These are phyloP conservation scores for Saccharata proteae DNA, from an alignment of 2,329 filamentous ascomycete genomes.

Conservation along the genomic window DNA sequence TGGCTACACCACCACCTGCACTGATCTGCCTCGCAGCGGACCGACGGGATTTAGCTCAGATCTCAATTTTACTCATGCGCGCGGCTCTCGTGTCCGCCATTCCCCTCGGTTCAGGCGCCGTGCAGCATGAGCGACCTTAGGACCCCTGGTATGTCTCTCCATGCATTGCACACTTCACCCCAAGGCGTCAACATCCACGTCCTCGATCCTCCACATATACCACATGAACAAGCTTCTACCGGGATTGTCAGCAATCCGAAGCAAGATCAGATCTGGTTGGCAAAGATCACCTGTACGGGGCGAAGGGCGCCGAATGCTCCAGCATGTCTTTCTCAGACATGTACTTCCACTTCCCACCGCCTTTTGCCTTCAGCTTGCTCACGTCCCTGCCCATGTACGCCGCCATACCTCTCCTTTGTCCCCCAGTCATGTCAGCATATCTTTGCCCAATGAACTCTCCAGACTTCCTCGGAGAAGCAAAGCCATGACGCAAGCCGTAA, in stretches of 20 bases:
- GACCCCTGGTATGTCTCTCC: too few species aligned
- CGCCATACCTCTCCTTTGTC: conserved; percentile 65
- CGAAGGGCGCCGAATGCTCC: conserved; percentile 65
- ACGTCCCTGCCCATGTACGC: conserved; percentile 75
- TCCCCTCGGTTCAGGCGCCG: too few species aligned
- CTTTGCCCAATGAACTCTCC: not conserved
- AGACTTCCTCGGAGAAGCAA: not conserved
- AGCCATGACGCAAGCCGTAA: conserved; percentile 5
- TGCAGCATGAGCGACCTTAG: too few species aligned
- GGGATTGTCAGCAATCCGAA: not conserved
- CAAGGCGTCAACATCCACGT: conserved; percentile 56
- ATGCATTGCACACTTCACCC: too few species aligned
- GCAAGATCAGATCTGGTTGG: not conserved
- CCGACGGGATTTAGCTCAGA: too few species aligned
- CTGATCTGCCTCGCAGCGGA: too few species aligned
- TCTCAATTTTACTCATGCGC: too few species aligned
- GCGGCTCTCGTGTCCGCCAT: too few species aligned
- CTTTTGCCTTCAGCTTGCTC: conserved; percentile 55
- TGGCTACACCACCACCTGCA: too few species aligned
- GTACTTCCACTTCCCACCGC: conserved; percentile 83
- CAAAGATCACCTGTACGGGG: conserved; percentile 55
- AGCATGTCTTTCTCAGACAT: conserved; percentile 91
- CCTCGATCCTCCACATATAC: conserved; percentile 89
- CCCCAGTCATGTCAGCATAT: not conserved
- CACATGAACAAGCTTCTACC: conserved; percentile 83